A percentile compares a stretch with the other conserved stretches of the same genome.
Conservation (phyloP, 2,329 filamentous ascomycete species). For the Fusarium protoensiforme region DNA sequence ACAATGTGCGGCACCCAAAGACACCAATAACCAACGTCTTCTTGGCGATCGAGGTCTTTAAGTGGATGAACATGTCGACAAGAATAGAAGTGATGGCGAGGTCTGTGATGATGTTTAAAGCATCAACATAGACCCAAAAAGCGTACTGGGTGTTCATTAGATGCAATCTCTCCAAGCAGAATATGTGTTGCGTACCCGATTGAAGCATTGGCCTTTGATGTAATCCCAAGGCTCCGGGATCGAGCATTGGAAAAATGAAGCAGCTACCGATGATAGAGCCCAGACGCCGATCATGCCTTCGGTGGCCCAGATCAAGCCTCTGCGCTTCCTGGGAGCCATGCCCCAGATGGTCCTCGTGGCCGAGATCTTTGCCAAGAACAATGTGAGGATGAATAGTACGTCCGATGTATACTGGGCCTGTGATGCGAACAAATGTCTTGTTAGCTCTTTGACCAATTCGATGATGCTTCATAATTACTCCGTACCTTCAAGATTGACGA, state of each 20-base stretch:
- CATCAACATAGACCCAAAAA: conserved; percentile 26
- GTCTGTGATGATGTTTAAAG: conserved; percentile 21
- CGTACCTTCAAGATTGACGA: conserved; percentile 25
- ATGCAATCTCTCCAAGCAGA: not conserved
- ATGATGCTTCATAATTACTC: not conserved
- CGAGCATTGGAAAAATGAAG: conserved; percentile 24
- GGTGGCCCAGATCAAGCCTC: conserved; percentile 4
- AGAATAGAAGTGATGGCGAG: conserved; percentile 13
- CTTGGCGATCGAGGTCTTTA: conserved; percentile 14
- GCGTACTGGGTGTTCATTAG: not conserved
- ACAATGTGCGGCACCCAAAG: conserved; percentile 23
- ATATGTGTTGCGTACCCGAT: conserved; percentile 12
- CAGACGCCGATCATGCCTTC: conserved; percentile 24
- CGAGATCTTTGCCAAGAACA: conserved; percentile 31
- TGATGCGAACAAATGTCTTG: not conserved
- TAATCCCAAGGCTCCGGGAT: conserved; percentile 33
- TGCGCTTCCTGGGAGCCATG: conserved; percentile 32
- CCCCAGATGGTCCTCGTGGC: conserved; percentile 29
- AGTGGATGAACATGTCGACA: conserved; percentile 7
- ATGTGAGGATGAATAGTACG: conserved; percentile 13
- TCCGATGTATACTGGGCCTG: conserved; percentile 28
- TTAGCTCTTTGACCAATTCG: not conserved
- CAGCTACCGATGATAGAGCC: conserved; percentile 19
- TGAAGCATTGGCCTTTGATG: conserved; percentile 22
- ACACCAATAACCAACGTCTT: conserved; percentile 23